Evolutionary conservation across 2,329 filamentous ascomycete genomes (phyloP).

Genomic region (Hymenoscyphus repandus): DNA sequence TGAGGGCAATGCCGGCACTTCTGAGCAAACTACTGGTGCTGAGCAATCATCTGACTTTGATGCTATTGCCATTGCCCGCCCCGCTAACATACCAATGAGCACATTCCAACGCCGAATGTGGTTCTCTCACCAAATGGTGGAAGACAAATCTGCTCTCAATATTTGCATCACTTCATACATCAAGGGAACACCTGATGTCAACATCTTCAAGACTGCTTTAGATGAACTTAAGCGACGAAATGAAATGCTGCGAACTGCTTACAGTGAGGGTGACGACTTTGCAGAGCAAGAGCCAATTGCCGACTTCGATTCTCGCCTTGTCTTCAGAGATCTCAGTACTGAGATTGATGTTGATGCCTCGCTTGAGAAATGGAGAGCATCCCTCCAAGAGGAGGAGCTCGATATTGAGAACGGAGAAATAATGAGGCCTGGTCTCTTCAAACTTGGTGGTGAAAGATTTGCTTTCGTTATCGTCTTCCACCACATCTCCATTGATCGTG

Average conservation of each 20-base stretch:
- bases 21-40: not conserved
- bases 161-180: conserved; percentile 3
- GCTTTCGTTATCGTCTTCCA: conserved; percentile 2
- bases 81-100: conserved; percentile 1
- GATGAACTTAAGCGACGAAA: conserved; percentile 1
- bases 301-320: conserved; percentile 1
- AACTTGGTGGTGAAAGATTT: not conserved
- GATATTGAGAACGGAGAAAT: conserved; percentile 3
- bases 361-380: conserved; percentile 1
- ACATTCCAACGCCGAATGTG: conserved; percentile 1
- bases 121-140: conserved; percentile 1
- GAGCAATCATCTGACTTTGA: conserved; percentile 3
- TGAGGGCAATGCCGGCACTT: not conserved
- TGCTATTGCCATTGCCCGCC: not conserved
- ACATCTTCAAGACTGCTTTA: conserved; percentile 2
- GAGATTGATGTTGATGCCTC: not conserved
- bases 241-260: conserved; percentile 2
- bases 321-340: conserved; percentile 1
- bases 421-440: conserved; percentile 1
- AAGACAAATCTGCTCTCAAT: conserved; percentile 1
- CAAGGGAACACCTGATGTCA: conserved; percentile 1
- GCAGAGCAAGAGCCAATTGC: not conserved
- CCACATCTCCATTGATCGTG: conserved; percentile 4
- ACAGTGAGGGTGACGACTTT: conserved; percentile 4
- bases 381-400: conserved; percentile 1